These are phyloP conservation scores for Suillus occidentalis DNA, from an alignment of 768 basidiomycete species.

Conservation along the genomic window DNA sequence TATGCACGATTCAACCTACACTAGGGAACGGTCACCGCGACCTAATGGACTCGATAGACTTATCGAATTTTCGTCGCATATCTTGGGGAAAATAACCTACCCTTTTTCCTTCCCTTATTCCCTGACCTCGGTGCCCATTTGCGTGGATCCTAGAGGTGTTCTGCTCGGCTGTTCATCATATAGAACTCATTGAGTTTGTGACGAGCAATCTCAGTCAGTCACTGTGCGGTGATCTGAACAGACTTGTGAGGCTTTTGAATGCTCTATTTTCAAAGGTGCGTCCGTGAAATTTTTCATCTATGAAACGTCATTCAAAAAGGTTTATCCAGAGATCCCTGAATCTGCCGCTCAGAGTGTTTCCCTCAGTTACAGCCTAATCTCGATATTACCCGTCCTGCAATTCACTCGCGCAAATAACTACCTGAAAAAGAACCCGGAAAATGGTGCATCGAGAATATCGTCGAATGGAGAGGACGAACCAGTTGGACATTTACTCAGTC, in stretches of 20 bases:
- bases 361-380: too few species aligned
- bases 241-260: conserved; percentile 43
- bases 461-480: too few species aligned
- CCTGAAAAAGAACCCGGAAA: too few species aligned
- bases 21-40: too few species aligned
- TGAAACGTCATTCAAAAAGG: conserved; percentile 7
- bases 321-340: conserved; percentile 66
- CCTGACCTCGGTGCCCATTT: conserved; percentile 74
- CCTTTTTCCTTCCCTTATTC: conserved; percentile 93
- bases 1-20: conserved; percentile 64
- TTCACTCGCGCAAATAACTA: too few species aligned
- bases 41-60: conserved; percentile 80
- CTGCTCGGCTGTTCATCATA: conserved; percentile 53
- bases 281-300: neutral
- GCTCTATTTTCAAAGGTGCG: conserved; percentile 86
- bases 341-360: too few species aligned
- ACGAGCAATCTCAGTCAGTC: conserved; percentile 39
- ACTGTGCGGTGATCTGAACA: neutral
- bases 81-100: conserved; percentile 87
- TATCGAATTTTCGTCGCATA: conserved; percentile 83
- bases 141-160: conserved; percentile 83
- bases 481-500: too few species aligned
- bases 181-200: conserved; percentile 86
- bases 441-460: too few species aligned
- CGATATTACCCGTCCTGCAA: too few species aligned